Evolutionary conservation across 371 early-diverging fungal genomes (phyloP), one percentile per base, ranked within the genome.

Genomic region (Mucor plumbeus): DNA sequence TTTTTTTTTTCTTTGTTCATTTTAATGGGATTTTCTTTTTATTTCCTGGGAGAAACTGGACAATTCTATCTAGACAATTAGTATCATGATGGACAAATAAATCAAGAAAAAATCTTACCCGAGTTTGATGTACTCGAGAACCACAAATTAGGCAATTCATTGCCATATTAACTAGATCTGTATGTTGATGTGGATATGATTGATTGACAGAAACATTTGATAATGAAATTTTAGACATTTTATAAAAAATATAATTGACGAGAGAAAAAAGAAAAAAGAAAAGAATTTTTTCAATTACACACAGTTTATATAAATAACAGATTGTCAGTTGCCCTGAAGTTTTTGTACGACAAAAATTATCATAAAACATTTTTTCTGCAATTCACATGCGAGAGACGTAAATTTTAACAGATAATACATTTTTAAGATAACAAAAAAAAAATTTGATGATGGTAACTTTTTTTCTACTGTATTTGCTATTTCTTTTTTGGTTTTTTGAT

Each of bases 101-200:
- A n/a, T 17, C 17, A 44, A n/a, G 6, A 7, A 17, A 44, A n/a
- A 21, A 53, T 56, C 39, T 68, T 72, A 75, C 75, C 66, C 66
- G 66, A 19, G 75, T 75, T 39, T 75, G 75, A 58, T 75, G 75
- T 14, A 72, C 72, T 14, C 35, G 53, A 34, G 75, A 75, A 19
- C 75, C 75, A 50, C 75, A 75, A 14, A 75, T 72, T 11, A 65
- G 69, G 40, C 75, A 75, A 4, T 34, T 15, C 7, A 62, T 54
- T 5, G 58, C 43, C 31, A 34, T 50, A 34, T 70, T 47, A 5
- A 64, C 65, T 43, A 36, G 57, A 33, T 61, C 9, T 44, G 44
- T 7, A 44, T 7, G 17, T 8, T n/a, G 44, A 44, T n/a, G 44
- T 44, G 17, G 7, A 44, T 44, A 17, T 44, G 44, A 44, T 44